A percentile compares a stretch with the other conserved stretches of the same genome.
These are phyloP conservation scores for Mucor irregularis DNA, from an alignment of 371 early-diverging fungal genomes.

Conservation along the genomic window DNA sequence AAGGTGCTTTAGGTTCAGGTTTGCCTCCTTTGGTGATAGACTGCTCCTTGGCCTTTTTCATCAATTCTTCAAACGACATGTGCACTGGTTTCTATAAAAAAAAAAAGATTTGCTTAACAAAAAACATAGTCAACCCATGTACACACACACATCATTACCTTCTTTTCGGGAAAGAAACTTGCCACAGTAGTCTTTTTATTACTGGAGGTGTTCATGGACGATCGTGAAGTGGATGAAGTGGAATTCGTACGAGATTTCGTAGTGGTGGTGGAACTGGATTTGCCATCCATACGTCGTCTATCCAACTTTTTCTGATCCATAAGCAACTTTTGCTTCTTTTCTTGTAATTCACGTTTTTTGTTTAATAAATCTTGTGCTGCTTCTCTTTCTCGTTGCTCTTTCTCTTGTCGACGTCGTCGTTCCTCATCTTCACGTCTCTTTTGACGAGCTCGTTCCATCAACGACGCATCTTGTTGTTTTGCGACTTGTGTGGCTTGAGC, in stretches of 20 bases:
- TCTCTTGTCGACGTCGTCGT: conserved; percentile 29
- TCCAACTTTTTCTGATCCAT: conserved; percentile 21
- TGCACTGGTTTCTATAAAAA: conserved; percentile 31
- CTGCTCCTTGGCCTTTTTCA: conserved; percentile 38
- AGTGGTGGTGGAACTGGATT: too few relatives aligned
- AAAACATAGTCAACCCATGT: not conserved
- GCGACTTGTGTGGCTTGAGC: conserved; percentile 40
- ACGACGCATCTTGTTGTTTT: conserved; percentile 33
- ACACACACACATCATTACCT: not conserved
- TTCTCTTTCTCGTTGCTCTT: conserved; percentile 27
- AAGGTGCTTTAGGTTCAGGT: not conserved
- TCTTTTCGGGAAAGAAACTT: conserved; percentile 19
- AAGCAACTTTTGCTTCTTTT: conserved; percentile 14
- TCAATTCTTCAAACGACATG: conserved; percentile 38
- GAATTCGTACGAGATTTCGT: conserved; percentile 7
- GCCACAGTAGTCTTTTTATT: not conserved
- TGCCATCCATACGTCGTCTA: too few relatives aligned
- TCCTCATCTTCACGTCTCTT: conserved; percentile 34
- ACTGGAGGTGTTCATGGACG: too few relatives aligned
- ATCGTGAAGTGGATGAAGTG: not conserved
- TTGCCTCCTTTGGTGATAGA: conserved; percentile 10
- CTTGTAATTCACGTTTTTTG: conserved; percentile 23
- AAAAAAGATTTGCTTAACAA: not conserved
- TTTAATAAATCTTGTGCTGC: conserved; percentile 25
- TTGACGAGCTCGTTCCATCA: conserved; percentile 32